phyloP scores from a whole-genome alignment of 2,329 filamentous ascomycete genomes.

The Tetracladium maxilliforme region DNA sequence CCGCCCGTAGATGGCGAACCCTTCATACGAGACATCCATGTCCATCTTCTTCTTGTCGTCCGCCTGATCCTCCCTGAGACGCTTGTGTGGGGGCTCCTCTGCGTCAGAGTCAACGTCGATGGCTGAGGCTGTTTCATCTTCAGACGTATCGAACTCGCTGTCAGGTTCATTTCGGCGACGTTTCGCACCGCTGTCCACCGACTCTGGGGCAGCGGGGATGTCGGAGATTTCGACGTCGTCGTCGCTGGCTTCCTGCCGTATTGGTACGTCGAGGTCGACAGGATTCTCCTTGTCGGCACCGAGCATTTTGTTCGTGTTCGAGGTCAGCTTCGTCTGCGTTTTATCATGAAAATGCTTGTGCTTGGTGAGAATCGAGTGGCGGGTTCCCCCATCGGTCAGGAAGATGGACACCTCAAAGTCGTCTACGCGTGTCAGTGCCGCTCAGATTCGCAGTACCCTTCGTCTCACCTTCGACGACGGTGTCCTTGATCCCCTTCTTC shows the following conservation, averaged over 20 bases:
- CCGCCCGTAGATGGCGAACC: conserved; percentile 89
- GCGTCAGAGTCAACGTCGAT: conserved; percentile 18
- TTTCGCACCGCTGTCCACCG: not conserved
- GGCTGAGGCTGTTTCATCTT: conserved; percentile 14
- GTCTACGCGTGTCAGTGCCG: conserved; percentile 35
- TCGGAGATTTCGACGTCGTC: conserved; percentile 38
- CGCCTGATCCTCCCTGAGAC: conserved; percentile 16
- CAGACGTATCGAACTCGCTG: conserved; percentile 9
- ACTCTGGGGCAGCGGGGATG: conserved; percentile 29
- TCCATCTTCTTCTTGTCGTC: conserved; percentile 86
- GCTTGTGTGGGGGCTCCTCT: conserved; percentile 8
- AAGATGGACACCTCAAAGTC: conserved; percentile 95
- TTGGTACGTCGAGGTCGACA: conserved; percentile 30
- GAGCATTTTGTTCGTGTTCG: conserved; percentile 49
- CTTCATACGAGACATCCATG: conserved; percentile 80
- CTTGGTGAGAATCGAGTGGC: conserved; percentile 77
- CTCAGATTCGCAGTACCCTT: conserved; percentile 5
- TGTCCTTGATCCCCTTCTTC: conserved; percentile 66
- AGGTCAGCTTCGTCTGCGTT: conserved; percentile 34
- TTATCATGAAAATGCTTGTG: conserved; percentile 62
- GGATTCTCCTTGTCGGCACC: conserved; percentile 36
- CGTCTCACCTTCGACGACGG: conserved; percentile 58
- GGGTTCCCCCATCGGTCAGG: conserved; percentile 69
- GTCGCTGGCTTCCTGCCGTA: conserved; percentile 47
- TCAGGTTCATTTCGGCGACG: no score